These are phyloP conservation scores for Xylaria sp. DNA, from an alignment of 2,329 filamentous ascomycete genomes.

Conservation along the genomic window DNA sequence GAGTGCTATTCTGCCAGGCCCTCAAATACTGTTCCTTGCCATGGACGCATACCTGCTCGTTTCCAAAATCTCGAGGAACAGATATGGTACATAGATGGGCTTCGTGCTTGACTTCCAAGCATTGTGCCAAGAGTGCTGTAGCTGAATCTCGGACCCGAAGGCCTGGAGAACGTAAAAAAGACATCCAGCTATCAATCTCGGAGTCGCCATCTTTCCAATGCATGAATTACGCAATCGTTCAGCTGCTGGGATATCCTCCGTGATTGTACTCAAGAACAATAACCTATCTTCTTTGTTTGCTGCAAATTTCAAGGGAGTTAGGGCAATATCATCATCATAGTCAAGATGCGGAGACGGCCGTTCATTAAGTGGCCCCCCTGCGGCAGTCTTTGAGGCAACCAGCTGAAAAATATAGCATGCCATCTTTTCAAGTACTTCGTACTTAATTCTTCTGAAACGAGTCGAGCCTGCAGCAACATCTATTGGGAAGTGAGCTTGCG, in stretches of 20 bases:
- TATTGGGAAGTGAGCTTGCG: background rate
- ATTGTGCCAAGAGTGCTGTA: conserved; percentile 31
- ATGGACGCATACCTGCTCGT: conserved; percentile 8
- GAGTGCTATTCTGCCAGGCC: conserved; percentile 21
- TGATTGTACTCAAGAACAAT: conserved; percentile 9
- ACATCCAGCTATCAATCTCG: conserved; percentile 25
- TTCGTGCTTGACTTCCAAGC: conserved; percentile 22
- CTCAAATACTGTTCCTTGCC: background rate
- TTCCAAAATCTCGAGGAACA: conserved; percentile 7
- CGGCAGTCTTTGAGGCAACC: conserved; percentile 5
- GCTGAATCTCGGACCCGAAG: conserved; percentile 33
- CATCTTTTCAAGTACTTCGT: conserved; percentile 2
- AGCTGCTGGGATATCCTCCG: conserved; percentile 25
- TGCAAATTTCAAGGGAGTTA: conserved; percentile 14
- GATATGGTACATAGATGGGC: background rate
- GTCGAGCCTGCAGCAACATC: conserved; percentile 2
- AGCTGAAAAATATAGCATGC: conserved; percentile 12
- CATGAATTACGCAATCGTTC: conserved; percentile 26
- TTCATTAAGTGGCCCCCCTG: conserved; percentile 14
- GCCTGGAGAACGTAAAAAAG: conserved; percentile 8
- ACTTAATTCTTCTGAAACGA: background rate
- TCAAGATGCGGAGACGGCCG: conserved; percentile 15
- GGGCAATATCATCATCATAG: conserved; percentile 6
- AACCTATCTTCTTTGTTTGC: conserved; percentile 4
- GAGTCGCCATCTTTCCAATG: conserved; percentile 26